Evolutionary conservation across 768 basidiomycete genomes (phyloP).

Genomic region (Porphyrellus cyaneotinctus): DNA sequence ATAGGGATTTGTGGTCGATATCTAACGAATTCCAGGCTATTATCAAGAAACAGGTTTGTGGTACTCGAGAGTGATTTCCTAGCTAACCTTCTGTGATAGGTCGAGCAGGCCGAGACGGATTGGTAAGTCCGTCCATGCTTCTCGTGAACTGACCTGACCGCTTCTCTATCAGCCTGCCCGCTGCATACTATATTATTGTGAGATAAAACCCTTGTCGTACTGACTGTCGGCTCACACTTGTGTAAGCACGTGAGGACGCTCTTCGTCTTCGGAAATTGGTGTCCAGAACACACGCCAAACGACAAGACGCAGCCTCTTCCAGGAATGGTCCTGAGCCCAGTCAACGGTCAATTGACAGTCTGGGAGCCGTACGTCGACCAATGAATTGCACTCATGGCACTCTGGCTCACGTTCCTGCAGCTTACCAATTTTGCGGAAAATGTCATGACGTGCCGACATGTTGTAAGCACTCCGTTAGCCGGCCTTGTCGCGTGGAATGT

Average conservation of each 20-base stretch:
- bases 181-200: conserved; percentile 81
- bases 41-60: conserved; percentile 80
- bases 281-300: conserved; percentile 40
- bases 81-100: conserved; percentile 39
- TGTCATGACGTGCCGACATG: conserved; percentile 58
- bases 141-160: background rate
- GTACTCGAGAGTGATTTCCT: background rate
- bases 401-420: conserved; percentile 26
- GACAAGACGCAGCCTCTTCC: conserved; percentile 39
- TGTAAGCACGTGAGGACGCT: conserved; percentile 71
- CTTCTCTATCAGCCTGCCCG: conserved; percentile 56
- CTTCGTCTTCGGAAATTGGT: conserved; percentile 53
- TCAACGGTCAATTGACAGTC: conserved; percentile 62
- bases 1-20: background rate
- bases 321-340: conserved; percentile 57
- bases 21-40: conserved; percentile 48
- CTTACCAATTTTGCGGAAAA: conserved; percentile 57
- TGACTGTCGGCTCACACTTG: background rate
- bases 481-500: background rate
- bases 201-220: conserved; percentile 13
- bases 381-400: conserved; percentile 10
- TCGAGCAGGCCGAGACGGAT: conserved; percentile 74
- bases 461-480: conserved; percentile 42
- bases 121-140: conserved; percentile 38
- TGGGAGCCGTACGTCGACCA: conserved; percentile 47